Percentiles rank a stretch among this genome's conserved stretches.
These are phyloP conservation scores for Luffa acutangula DNA, from an alignment of 306 rosid species.

Conservation along the genomic window DNA sequence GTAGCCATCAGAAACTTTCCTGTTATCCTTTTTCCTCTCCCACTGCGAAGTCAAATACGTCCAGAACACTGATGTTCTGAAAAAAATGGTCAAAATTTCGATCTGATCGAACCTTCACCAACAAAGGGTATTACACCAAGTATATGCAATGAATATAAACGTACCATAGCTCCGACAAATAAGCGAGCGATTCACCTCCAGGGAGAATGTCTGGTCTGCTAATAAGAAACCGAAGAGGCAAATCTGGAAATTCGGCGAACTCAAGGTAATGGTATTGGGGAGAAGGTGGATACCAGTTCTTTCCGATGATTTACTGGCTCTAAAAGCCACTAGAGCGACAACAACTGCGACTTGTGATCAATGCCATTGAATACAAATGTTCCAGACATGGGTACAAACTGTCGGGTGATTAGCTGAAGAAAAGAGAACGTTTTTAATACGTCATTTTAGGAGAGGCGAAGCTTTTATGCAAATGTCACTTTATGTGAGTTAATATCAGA, in stretches of 20 bases:
- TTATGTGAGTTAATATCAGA: not conserved
- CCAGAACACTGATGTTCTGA: not conserved
- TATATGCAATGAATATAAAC: not conserved
- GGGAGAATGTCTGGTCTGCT: not conserved
- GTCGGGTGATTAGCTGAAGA: slow-evolving; percentile 81
- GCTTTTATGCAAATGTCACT: not conserved
- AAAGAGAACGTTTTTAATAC: not conserved
- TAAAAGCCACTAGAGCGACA: slow-evolving; percentile 35
- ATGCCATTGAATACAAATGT: slow-evolving; percentile 89
- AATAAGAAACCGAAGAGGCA: not conserved
- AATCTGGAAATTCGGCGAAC: not conserved
- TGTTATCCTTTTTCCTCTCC: not conserved
- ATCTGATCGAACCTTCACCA: not conserved
- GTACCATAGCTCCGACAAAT: not conserved
- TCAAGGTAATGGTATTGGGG: not conserved
- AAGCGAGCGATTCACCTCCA: not conserved
- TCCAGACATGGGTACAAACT: slow-evolving; percentile 86
- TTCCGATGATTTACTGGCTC: not conserved
- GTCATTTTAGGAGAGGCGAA: not conserved
- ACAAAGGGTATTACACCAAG: not conserved
- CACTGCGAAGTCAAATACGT: not conserved
- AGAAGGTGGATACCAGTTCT: not conserved
- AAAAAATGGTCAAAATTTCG: not conserved
- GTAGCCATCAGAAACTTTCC: not conserved
- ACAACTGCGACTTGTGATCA: slow-evolving; percentile 81